Conservation (phyloP, 2,329 filamentous ascomycete genomes). For the Trichoderma atroviride region DNA sequence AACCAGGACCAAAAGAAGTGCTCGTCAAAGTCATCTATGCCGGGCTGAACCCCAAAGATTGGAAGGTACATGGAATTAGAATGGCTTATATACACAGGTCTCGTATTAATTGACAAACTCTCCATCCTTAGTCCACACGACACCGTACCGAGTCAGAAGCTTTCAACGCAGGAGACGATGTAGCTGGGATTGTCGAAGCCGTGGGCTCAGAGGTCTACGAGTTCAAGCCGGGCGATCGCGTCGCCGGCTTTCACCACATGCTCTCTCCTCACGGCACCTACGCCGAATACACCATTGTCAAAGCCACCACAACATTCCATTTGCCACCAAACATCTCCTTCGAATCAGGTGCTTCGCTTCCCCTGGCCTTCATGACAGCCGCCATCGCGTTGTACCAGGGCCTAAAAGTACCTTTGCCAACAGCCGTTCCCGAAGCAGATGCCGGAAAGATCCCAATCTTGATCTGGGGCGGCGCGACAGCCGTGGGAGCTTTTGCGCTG, state of each 20-base stretch:
- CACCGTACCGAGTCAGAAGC: background rate
- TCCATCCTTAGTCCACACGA: background rate
- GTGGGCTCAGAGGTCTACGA: slow-evolving; percentile 31
- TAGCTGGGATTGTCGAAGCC: slow-evolving; percentile 32
- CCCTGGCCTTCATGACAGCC: slow-evolving; percentile 58
- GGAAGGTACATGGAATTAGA: slow-evolving; percentile 27
- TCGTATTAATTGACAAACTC: background rate
- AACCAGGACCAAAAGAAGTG: slow-evolving; percentile 31
- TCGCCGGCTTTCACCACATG: slow-evolving; percentile 55
- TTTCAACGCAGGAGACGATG: slow-evolving; percentile 32
- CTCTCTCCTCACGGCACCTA: slow-evolving; percentile 53
- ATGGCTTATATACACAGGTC: background rate
- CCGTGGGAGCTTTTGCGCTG: slow-evolving; percentile 60
- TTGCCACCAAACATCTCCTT: slow-evolving; percentile 52
- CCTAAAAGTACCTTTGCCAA: slow-evolving; percentile 50
- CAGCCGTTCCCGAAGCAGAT: slow-evolving; percentile 48
- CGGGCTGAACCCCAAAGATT: slow-evolving; percentile 35
- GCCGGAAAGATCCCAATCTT: slow-evolving; percentile 34
- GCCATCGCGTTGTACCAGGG: slow-evolving; percentile 49
- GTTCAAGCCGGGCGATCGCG: slow-evolving; percentile 45
- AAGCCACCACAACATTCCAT: slow-evolving; percentile 58
- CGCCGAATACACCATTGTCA: slow-evolving; percentile 61
- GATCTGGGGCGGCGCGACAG: slow-evolving; percentile 55
- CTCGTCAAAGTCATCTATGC: slow-evolving; percentile 32
- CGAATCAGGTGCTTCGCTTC: slow-evolving; percentile 56